These are phyloP conservation scores for Solanum etuberosum DNA, from an alignment of 257 asterid genomes.

Conservation along the genomic window DNA sequence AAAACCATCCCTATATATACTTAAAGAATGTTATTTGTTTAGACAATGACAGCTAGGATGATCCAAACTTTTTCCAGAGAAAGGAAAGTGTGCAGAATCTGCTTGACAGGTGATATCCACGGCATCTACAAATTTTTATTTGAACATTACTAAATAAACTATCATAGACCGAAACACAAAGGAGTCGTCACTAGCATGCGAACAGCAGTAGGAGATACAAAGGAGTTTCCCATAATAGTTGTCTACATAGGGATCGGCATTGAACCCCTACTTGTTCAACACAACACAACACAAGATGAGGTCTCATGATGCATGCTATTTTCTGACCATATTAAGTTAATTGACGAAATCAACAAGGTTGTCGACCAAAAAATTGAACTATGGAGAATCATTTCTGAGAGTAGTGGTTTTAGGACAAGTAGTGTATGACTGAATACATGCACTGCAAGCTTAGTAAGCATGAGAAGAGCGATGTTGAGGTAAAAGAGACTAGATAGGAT, in stretches of 20 bases:
- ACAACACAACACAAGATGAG: background rate
- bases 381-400: background rate
- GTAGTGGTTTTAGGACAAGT: background rate
- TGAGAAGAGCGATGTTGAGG: background rate
- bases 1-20: slow-evolving; percentile 74
- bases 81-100: background rate
- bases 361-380: background rate
- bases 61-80: background rate
- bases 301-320: background rate
- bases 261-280: background rate
- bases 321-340: background rate
- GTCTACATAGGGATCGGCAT: background rate
- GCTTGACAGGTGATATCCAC: background rate
- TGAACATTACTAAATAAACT: background rate
- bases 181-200: background rate
- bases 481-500: background rate
- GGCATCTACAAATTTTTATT: background rate
- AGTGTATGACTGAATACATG: background rate
- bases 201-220: background rate
- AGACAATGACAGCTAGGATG: background rate
- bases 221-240: background rate
- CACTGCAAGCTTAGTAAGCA: background rate
- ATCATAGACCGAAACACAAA: background rate
- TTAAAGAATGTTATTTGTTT: background rate
- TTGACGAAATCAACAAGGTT: background rate